These are phyloP conservation scores for Tolypocladium tropicale DNA, from an alignment of 2,329 filamentous ascomycete species.

Conservation along the genomic window DNA sequence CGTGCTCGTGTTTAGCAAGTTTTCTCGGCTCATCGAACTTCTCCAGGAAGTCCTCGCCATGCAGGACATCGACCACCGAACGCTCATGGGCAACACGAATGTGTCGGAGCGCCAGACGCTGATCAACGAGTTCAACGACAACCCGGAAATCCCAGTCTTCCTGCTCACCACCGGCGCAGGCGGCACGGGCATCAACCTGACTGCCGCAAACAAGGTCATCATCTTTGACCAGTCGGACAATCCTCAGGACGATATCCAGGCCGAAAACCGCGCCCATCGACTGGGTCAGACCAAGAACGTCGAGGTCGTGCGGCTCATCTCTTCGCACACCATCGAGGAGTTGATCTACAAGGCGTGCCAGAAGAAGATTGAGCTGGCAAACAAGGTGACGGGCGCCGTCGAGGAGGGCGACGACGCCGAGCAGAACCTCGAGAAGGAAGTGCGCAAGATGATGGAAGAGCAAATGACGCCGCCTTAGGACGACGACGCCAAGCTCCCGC, in stretches of 20 bases:
- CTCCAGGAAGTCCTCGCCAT: constrained; percentile 71
- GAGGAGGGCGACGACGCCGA: constrained; percentile 19
- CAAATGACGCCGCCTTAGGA: constrained; percentile 28
- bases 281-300: constrained; percentile 87
- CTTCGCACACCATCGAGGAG: constrained; percentile 77
- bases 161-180: constrained; percentile 88
- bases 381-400: constrained; percentile 37
- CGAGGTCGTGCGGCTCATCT: constrained; percentile 80
- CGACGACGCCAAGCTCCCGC: constrained; percentile 7
- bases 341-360: constrained; percentile 84
- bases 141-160: constrained; percentile 75
- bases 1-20: constrained; percentile 85
- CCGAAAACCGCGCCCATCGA: constrained; percentile 91
- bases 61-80: constrained; percentile 63
- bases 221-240: constrained; percentile 98
- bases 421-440: constrained; percentile 31
- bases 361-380: constrained; percentile 84
- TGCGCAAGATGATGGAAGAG: constrained; percentile 31
- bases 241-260: constrained; percentile 95
- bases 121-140: constrained; percentile 75
- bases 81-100: constrained; percentile 76
- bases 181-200: constrained; percentile 94
- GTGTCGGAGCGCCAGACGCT: constrained; percentile 78
- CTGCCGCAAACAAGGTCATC: constrained; percentile 92
- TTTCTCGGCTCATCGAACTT: constrained; percentile 85